Conservation (phyloP, 2,329 filamentous ascomycete genomes). For the Cytospora piceicola region DNA sequence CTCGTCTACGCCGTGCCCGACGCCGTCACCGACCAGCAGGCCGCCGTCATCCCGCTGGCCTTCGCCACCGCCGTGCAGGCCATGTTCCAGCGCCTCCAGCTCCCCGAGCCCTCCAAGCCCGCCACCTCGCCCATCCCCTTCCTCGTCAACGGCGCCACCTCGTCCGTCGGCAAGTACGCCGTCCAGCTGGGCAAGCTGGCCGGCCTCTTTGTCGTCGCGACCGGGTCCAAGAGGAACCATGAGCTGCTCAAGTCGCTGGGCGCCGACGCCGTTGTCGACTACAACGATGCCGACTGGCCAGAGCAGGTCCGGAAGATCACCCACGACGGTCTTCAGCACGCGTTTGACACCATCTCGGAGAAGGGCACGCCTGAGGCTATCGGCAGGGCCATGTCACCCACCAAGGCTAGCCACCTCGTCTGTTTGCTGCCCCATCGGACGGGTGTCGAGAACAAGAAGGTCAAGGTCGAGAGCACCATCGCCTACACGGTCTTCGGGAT, state of each 20-base stretch:
- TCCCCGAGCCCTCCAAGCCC: slow-evolving; percentile 39
- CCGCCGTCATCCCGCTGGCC: slow-evolving; percentile 40
- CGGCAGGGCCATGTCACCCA: slow-evolving; percentile 37
- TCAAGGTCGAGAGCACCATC: slow-evolving; percentile 40
- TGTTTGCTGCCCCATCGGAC: slow-evolving; percentile 31
- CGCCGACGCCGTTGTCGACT: slow-evolving; percentile 31
- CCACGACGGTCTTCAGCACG: slow-evolving; percentile 53
- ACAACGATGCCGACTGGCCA: slow-evolving; percentile 33
- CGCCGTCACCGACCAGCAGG: slow-evolving; percentile 36
- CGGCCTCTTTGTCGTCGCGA: slow-evolving; percentile 31
- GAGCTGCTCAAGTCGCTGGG: slow-evolving; percentile 28
- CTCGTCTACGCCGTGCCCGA: slow-evolving; percentile 39
- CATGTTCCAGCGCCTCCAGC: slow-evolving; percentile 37
- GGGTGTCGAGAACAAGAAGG: slow-evolving; percentile 34
- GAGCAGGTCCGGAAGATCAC: slow-evolving; percentile 66
- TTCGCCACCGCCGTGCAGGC: slow-evolving; percentile 51
- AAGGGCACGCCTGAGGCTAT: slow-evolving; percentile 34
- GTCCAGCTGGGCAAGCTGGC: slow-evolving; percentile 31
- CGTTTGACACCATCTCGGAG: slow-evolving; percentile 39
- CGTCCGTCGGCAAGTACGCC: slow-evolving; percentile 27
- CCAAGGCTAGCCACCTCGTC: slow-evolving; percentile 36
- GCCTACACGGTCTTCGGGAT: slow-evolving; percentile 40
- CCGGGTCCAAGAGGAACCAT: slow-evolving; percentile 31
- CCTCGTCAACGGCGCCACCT: slow-evolving; percentile 29
- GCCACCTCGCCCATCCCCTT: slow-evolving; percentile 39